Evolutionary conservation across 257 asterid species (phyloP).

Genomic region (Craterostigma plantagineum): DNA sequence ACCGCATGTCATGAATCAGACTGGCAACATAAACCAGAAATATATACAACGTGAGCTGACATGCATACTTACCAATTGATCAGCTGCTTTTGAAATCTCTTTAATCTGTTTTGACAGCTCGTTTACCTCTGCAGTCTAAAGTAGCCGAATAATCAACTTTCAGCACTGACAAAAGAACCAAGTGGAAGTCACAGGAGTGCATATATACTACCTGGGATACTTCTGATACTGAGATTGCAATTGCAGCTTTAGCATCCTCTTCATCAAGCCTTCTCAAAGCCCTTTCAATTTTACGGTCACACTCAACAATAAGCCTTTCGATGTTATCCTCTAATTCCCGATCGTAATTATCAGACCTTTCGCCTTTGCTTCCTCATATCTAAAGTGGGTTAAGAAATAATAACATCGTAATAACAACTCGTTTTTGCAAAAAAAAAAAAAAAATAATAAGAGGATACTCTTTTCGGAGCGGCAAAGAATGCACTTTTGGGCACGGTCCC

Average conservation of each 20-base stretch:
- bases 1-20: not conserved
- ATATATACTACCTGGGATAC: slow-evolving; percentile 46
- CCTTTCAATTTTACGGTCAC: slow-evolving; percentile 77
- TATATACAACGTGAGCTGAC: not conserved
- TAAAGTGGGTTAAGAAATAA: slow-evolving; percentile 23
- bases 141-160: slow-evolving; percentile 5
- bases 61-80: slow-evolving; percentile 35
- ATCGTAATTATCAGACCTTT: slow-evolving; percentile 82
- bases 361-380: slow-evolving; percentile 71
- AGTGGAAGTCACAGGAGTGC: slow-evolving; percentile 1
- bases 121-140: slow-evolving; percentile 31
- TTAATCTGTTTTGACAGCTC: slow-evolving; percentile 79
- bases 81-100: slow-evolving; percentile 71
- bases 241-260: slow-evolving; percentile 72
- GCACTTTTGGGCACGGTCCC: slow-evolving; percentile 83
- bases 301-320: slow-evolving; percentile 89
- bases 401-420: not conserved
- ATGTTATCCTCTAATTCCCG: slow-evolving; percentile 89
- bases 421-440: not conserved
- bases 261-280: slow-evolving; percentile 88
- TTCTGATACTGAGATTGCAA: slow-evolving; percentile 65
- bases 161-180: slow-evolving; percentile 1
- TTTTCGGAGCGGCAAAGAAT: slow-evolving; percentile 63
- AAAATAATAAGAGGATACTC: slow-evolving; percentile 81
- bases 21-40: not conserved